These are phyloP conservation scores for Stagonosporopsis vannaccii DNA, from an alignment of 2,329 filamentous ascomycete species.

Conservation along the genomic window DNA sequence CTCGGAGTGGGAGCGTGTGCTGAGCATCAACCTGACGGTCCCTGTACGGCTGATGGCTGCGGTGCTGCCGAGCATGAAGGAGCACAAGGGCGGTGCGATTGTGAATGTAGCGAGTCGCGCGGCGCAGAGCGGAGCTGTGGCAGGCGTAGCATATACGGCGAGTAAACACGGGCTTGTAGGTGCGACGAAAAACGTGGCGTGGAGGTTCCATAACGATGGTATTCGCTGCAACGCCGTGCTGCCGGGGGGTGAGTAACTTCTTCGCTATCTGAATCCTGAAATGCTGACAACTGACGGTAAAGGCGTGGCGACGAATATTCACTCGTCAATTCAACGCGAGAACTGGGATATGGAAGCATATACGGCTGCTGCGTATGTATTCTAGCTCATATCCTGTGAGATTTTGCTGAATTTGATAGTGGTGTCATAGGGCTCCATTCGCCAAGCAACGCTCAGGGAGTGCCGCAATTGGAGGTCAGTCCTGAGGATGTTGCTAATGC, in stretches of 20 bases:
- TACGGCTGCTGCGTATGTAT: slow-evolving; percentile 30
- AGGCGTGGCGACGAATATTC: slow-evolving; percentile 23
- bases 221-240: slow-evolving; percentile 58
- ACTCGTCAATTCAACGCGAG: slow-evolving; percentile 31
- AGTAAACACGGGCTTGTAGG: slow-evolving; percentile 56
- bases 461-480: slow-evolving; percentile 28
- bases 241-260: slow-evolving; percentile 44
- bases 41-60: slow-evolving; percentile 56
- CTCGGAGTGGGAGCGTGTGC: slow-evolving; percentile 51
- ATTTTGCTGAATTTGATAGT: neutral
- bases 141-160: slow-evolving; percentile 57
- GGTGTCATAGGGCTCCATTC: neutral
- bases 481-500: slow-evolving; percentile 34
- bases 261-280: neutral
- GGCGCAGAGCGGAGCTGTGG: slow-evolving; percentile 48
- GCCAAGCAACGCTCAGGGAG: slow-evolving; percentile 24
- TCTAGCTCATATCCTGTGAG: neutral
- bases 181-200: slow-evolving; percentile 58
- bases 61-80: slow-evolving; percentile 53
- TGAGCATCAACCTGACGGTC: slow-evolving; percentile 54
- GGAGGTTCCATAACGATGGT: slow-evolving; percentile 54
- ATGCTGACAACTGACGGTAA: neutral
- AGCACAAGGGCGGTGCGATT: slow-evolving; percentile 51
- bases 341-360: slow-evolving; percentile 31
- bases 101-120: slow-evolving; percentile 50